A percentile compares a stretch with the other conserved stretches of the same genome.
phyloP scores from a whole-genome alignment of 139 green algal genomes.

The Chlorella sp. region DNA sequence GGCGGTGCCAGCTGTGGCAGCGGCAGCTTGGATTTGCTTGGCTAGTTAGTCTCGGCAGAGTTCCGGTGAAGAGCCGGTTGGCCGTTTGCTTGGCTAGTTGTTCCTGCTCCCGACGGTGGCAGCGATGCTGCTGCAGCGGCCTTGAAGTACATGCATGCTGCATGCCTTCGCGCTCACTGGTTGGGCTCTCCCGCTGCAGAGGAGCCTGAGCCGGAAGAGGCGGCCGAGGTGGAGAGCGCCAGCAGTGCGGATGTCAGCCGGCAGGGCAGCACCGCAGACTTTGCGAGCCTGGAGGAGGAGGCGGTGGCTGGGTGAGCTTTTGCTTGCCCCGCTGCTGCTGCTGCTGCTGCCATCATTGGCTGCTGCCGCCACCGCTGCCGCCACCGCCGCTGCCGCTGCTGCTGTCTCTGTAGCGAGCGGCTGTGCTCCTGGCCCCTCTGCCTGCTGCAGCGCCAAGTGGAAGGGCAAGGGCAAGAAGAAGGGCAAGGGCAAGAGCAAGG shows the following conservation, averaged over 20 bases:
- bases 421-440: background rate
- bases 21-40: too few relatives aligned
- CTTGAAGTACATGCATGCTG: too few relatives aligned
- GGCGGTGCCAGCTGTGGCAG: background rate
- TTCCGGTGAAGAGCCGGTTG: too few relatives aligned
- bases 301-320: slow-evolving; percentile 37
- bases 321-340: too few relatives aligned
- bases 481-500: slow-evolving; percentile 71
- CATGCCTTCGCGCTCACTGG: too few relatives aligned
- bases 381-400: background rate
- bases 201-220: background rate
- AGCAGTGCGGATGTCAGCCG: slow-evolving; percentile 7
- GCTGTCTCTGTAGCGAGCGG: too few relatives aligned
- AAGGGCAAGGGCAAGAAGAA: slow-evolving; percentile 76
- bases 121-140: too few relatives aligned
- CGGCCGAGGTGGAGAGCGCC: background rate
- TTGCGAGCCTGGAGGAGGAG: slow-evolving; percentile 40
- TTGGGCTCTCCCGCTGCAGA: slow-evolving; percentile 6
- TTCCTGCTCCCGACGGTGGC: too few relatives aligned
- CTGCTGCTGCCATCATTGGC: background rate
- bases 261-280: slow-evolving; percentile 37
- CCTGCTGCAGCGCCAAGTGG: slow-evolving; percentile 63
- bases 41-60: too few relatives aligned
- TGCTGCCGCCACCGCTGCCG: background rate
- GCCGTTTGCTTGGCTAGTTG: too few relatives aligned